Conservation (phyloP, 108 stramenopile species). For the Cyclostephanos invisitatus region DNA sequence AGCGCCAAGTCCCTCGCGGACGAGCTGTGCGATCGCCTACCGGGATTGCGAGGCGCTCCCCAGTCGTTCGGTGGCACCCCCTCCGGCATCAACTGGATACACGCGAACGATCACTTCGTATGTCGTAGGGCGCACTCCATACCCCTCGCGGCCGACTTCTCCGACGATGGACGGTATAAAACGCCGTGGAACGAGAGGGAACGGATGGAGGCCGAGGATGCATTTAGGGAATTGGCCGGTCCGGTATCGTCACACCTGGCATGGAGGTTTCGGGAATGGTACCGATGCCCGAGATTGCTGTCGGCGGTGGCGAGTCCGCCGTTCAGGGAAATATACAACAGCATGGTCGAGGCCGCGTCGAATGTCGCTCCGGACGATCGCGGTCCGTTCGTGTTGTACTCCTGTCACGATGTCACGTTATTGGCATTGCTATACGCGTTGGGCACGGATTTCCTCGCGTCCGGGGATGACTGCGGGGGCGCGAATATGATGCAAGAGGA, state of each 20-base stretch:
- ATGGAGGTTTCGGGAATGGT: constrained; percentile 83
- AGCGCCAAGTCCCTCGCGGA: constrained; percentile 64
- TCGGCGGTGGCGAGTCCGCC: constrained; percentile 67
- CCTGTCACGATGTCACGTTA: constrained; percentile 81
- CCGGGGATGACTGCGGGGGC: constrained; percentile 47
- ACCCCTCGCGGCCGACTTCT: constrained; percentile 49
- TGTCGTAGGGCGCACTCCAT: constrained; percentile 69
- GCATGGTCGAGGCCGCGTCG: constrained; percentile 38
- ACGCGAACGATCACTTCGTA: constrained; percentile 81
- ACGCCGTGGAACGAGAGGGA: constrained; percentile 39
- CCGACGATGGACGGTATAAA: constrained; percentile 39
- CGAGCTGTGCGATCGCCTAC: constrained; percentile 58
- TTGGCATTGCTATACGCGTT: constrained; percentile 72
- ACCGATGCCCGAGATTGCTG: constrained; percentile 57
- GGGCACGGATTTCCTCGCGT: constrained; percentile 66
- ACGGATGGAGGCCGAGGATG: constrained; percentile 50
- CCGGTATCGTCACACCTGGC: constrained; percentile 65
- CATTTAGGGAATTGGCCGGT: constrained; percentile 45
- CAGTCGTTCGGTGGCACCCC: constrained; percentile 58
- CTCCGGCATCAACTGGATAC: constrained; percentile 70
- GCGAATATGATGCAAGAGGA: constrained; percentile 26
- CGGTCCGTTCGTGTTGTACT: constrained; percentile 65
- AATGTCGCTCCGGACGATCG: constrained; percentile 26
- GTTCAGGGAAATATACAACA: constrained; percentile 52
- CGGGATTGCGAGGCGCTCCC: constrained; percentile 53